Conservation (phyloP, 1,139 yeast species). For the Hansenula sp. region DNA sequence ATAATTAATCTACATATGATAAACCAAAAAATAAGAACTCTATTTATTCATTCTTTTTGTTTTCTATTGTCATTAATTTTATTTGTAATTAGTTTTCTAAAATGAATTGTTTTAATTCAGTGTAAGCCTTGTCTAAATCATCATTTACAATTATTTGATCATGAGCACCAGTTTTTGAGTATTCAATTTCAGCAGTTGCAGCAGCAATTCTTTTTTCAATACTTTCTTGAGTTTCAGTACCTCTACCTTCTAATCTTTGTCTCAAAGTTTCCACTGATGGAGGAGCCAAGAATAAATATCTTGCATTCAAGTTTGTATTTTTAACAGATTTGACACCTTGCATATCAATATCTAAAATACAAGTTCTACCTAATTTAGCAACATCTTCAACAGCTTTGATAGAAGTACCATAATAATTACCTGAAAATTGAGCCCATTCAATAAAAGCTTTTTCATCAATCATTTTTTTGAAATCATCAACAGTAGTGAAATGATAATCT, state of each 20-base stretch:
- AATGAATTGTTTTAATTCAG: constrained; percentile 73
- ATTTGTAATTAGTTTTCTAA: constrained; percentile 27
- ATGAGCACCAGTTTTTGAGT: constrained; percentile 86
- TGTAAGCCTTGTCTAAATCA: constrained; percentile 83
- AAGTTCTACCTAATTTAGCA: constrained; percentile 55
- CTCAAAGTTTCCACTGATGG: constrained; percentile 80
- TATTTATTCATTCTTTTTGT: not conserved
- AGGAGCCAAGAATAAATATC: constrained; percentile 85
- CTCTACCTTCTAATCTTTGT: constrained; percentile 76
- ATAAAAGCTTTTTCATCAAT: constrained; percentile 75
- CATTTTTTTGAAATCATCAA: constrained; percentile 71
- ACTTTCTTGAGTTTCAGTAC: constrained; percentile 89
- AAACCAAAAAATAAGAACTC: not conserved
- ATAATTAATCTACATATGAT: too few species aligned
- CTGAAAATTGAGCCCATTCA: constrained; percentile 98
- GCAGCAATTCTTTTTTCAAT: constrained; percentile 79
- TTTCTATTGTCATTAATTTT: constrained; percentile 2
- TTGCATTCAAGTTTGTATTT: constrained; percentile 73
- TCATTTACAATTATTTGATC: constrained; percentile 87
- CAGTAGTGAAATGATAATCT: constrained; percentile 83
- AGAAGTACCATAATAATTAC: constrained; percentile 95
- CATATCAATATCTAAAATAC: constrained; percentile 96
- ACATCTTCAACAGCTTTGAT: constrained; percentile 69
- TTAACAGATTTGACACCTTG: constrained; percentile 96
- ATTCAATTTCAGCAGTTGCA: constrained; percentile 84